Conservation (phyloP, 2,329 filamentous ascomycete species). For the Neopestalotiopsis sp. region DNA sequence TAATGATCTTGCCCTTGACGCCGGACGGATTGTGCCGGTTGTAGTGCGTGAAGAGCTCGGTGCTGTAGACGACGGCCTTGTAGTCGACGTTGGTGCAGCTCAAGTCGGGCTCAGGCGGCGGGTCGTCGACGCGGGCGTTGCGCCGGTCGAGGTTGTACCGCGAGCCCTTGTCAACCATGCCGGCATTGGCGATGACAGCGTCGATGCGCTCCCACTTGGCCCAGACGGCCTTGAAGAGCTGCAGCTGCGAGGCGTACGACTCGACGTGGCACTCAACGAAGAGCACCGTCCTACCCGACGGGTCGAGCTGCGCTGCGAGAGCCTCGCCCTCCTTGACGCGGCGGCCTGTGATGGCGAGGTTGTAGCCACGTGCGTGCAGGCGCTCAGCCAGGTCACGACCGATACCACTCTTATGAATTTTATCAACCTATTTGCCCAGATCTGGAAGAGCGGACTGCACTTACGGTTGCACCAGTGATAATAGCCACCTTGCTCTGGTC, state of each 20-base stretch:
- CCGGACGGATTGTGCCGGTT: slow-evolving; percentile 24
- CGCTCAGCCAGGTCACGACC: slow-evolving; percentile 14
- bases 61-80: slow-evolving; percentile 26
- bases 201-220: slow-evolving; percentile 22
- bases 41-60: slow-evolving; percentile 24
- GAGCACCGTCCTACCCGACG: slow-evolving; percentile 18
- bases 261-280: slow-evolving; percentile 23
- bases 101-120: slow-evolving; percentile 23
- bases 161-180: slow-evolving; percentile 22
- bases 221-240: slow-evolving; percentile 23
- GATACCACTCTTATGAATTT: slow-evolving; percentile 2
- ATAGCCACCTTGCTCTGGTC: not conserved
- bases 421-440: not conserved
- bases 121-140: slow-evolving; percentile 15
- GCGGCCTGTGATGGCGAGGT: slow-evolving; percentile 14
- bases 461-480: slow-evolving; percentile 3
- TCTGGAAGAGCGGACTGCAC: too few species aligned
- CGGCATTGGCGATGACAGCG: slow-evolving; percentile 24
- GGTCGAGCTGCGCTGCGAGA: not conserved
- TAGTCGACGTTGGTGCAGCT: slow-evolving; percentile 22
- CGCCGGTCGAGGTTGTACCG: slow-evolving; percentile 21
- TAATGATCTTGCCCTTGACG: slow-evolving; percentile 25
- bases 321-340: slow-evolving; percentile 4
- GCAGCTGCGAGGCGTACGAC: slow-evolving; percentile 20
- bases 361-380: slow-evolving; percentile 17